Evolutionary conservation across 768 basidiomycete species (phyloP).

Genomic region (Suillus sp.): DNA sequence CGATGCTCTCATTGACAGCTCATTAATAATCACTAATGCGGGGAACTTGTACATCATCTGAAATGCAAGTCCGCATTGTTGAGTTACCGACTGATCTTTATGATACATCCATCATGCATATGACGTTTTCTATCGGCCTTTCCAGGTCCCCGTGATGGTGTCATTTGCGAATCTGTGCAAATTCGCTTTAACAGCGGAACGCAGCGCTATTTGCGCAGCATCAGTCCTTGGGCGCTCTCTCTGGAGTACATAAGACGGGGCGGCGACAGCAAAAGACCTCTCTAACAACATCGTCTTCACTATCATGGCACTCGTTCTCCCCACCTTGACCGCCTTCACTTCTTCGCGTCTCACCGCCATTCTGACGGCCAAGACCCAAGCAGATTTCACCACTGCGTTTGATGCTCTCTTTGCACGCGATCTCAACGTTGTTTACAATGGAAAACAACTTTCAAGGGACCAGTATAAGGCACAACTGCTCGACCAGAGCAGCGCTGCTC

Average conservation of each 20-base stretch:
- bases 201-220: neutral
- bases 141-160: constrained; percentile 3
- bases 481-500: constrained; percentile 27
- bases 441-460: constrained; percentile 37
- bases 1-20: neutral
- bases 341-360: constrained; percentile 40
- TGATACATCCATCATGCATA: too few species aligned
- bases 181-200: neutral
- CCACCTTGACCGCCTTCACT: constrained; percentile 45
- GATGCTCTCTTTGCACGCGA: constrained; percentile 42
- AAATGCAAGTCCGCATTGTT: neutral
- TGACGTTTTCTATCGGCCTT: neutral
- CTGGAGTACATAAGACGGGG: neutral
- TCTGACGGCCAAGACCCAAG: constrained; percentile 39
- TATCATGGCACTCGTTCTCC: constrained; percentile 38
- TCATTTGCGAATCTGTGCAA: neutral
- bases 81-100: neutral
- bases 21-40: neutral
- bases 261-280: too few species aligned
- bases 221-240: neutral
- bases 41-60: too few species aligned
- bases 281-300: neutral
- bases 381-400: constrained; percentile 40
- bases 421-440: constrained; percentile 44
- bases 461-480: constrained; percentile 43